A percentile compares a stretch with the other conserved stretches of the same genome.
Evolutionary conservation across 257 asterid species (phyloP).

Genomic region (Petrea volubilis): DNA sequence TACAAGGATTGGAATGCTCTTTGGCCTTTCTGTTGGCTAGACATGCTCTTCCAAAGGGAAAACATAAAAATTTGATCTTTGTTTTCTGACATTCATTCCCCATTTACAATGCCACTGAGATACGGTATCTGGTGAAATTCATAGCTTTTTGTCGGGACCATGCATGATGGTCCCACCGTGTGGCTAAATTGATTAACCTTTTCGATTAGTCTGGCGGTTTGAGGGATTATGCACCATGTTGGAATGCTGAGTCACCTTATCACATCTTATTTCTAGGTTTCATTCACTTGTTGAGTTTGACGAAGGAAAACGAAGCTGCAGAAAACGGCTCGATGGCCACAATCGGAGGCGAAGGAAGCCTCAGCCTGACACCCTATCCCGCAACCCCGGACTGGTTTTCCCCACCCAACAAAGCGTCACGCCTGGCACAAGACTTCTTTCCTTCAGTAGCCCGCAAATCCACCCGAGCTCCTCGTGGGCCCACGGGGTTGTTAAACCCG

Average conservation of each 20-base stretch:
- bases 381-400: slow-evolving; percentile 43
- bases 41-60: neutral
- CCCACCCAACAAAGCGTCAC: slow-evolving; percentile 44
- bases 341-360: slow-evolving; percentile 91
- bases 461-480: slow-evolving; percentile 57
- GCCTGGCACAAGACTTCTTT: slow-evolving; percentile 49
- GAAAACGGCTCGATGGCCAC: slow-evolving; percentile 92
- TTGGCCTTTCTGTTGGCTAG: neutral
- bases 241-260: neutral
- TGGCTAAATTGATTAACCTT: neutral
- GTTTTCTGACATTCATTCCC: too few species aligned
- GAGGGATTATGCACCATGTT: neutral
- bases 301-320: slow-evolving; percentile 88
- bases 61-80: too few species aligned
- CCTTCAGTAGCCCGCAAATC: slow-evolving; percentile 53
- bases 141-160: neutral
- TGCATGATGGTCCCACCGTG: neutral
- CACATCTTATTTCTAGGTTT: slow-evolving; percentile 50
- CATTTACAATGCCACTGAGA: neutral
- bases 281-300: slow-evolving; percentile 86
- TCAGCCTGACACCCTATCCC: slow-evolving; percentile 54
- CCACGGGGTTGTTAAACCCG: slow-evolving; percentile 35
- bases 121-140: neutral
- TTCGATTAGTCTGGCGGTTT: neutral
- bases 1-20: neutral